phyloP scores from a whole-genome alignment of 306 rosid species.

The Lithocarpus polystachyus region DNA sequence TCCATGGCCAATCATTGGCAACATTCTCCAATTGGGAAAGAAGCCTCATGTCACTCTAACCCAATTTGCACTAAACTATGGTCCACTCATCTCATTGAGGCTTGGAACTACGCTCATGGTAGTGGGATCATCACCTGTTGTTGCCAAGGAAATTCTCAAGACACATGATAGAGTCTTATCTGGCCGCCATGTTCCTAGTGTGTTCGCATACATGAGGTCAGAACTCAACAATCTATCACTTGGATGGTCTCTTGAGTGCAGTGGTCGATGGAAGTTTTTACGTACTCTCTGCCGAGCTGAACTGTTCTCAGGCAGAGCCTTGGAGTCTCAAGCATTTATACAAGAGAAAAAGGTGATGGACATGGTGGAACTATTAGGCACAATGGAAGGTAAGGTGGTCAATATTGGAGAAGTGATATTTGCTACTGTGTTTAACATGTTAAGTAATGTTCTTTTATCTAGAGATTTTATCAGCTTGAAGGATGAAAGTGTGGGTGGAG shows the following conservation, averaged over 20 bases:
- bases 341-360: conserved; percentile 10
- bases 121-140: conserved; percentile 1
- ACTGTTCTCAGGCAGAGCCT: too few relatives aligned
- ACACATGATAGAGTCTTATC: conserved; percentile 5
- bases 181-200: too few relatives aligned
- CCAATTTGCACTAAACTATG: neutral
- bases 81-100: neutral
- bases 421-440: too few relatives aligned
- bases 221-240: neutral
- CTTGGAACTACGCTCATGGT: conserved; percentile 14
- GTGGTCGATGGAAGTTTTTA: neutral
- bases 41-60: neutral
- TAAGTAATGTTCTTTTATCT: neutral
- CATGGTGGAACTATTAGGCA: conserved; percentile 5
- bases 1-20: conserved; percentile 29
- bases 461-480: conserved; percentile 3
- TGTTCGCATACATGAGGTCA: neutral
- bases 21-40: neutral
- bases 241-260: conserved; percentile 12
- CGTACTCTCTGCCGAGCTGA: too few relatives aligned
- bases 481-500: conserved; percentile 1
- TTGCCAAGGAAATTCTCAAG: conserved; percentile 20
- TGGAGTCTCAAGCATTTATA: neutral
- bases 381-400: too few relatives aligned
- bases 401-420: too few relatives aligned